These are phyloP conservation scores for Ceratocystis papillata DNA, from an alignment of 2,329 filamentous ascomycete genomes.

Conservation along the genomic window DNA sequence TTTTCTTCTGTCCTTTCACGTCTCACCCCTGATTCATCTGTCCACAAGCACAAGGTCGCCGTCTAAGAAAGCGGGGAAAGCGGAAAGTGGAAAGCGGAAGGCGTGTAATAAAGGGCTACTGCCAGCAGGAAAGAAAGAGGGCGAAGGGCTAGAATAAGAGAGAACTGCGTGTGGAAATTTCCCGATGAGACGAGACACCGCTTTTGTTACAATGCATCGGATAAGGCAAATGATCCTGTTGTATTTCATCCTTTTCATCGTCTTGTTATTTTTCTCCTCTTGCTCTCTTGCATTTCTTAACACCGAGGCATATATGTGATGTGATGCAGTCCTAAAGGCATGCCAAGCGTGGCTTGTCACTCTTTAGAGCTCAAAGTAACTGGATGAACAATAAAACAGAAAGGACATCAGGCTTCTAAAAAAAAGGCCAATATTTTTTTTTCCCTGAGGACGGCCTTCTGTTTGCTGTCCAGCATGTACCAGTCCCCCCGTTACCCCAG, in stretches of 20 bases:
- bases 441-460: background rate
- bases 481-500: background rate
- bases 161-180: background rate
- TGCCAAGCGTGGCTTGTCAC: background rate
- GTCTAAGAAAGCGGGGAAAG: background rate
- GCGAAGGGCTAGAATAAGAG: slow-evolving; percentile 1
- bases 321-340: too few species aligned
- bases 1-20: background rate
- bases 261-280: background rate
- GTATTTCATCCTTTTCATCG: background rate
- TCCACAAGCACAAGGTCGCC: background rate
- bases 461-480: background rate
- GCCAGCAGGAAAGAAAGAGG: background rate
- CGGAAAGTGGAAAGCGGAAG: background rate
- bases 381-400: too few species aligned
- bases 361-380: too few species aligned
- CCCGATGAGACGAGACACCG: slow-evolving; percentile 5
- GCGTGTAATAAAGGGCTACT: background rate
- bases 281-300: background rate
- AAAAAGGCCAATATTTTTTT: background rate
- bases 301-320: background rate
- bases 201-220: slow-evolving; percentile 10
- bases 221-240: slow-evolving; percentile 7
- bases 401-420: background rate
- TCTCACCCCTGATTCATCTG: slow-evolving; percentile 5